phyloP scores from a whole-genome alignment of 2,329 filamentous ascomycete genomes.

The Pezizomycotina sp. region DNA sequence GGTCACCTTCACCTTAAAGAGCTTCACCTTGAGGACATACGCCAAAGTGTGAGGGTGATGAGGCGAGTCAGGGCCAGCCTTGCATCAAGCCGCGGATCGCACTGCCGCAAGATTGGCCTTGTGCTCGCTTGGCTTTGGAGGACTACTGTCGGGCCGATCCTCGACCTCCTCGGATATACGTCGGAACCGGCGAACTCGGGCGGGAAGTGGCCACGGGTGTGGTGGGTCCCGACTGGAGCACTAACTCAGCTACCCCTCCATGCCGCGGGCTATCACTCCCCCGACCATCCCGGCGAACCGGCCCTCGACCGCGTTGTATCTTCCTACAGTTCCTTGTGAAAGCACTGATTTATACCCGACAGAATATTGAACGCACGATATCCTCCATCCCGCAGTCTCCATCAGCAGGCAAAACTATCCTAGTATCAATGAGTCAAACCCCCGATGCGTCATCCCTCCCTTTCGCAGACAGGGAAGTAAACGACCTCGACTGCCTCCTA shows the following conservation, averaged over 20 bases:
- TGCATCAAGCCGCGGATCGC: neutral
- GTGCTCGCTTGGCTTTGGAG: neutral
- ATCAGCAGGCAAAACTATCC: no score
- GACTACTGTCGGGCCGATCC: neutral
- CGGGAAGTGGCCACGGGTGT: neutral
- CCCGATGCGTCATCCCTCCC: no score
- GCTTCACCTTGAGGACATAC: neutral
- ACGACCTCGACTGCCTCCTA: no score
- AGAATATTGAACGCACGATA: no score
- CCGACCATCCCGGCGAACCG: neutral
- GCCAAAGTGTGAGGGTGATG: no score
- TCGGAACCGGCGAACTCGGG: neutral
- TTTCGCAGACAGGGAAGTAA: neutral
- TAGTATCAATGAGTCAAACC: no score
- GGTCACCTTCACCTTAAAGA: neutral
- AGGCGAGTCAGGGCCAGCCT: no score
- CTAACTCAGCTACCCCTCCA: neutral
- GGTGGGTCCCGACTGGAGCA: neutral
- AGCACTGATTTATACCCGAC: conserved; percentile 26
- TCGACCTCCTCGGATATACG: neutral
- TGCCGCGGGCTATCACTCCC: neutral
- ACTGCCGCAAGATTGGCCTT: neutral
- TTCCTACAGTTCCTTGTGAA: conserved; percentile 21
- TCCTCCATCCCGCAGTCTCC: no score
- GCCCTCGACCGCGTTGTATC: neutral